A percentile compares a stretch with the other conserved stretches of the same genome.
These are phyloP conservation scores for Arabis alpina DNA, from an alignment of 345 rosid genomes.

Conservation along the genomic window DNA sequence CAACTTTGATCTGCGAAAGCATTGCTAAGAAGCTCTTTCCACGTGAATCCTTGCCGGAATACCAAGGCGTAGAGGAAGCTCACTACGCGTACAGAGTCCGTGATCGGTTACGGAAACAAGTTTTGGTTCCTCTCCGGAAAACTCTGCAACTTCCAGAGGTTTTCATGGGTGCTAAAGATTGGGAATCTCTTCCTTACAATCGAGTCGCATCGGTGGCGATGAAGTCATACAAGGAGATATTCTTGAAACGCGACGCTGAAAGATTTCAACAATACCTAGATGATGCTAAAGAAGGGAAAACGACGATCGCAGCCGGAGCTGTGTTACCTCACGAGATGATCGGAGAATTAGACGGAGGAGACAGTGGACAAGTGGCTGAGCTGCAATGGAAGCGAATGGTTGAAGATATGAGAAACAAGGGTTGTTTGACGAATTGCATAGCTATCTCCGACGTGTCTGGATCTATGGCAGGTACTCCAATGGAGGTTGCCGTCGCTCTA, in stretches of 20 bases:
- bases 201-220: conserved; percentile 68
- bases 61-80: conserved; percentile 62
- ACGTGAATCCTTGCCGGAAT: conserved; percentile 49
- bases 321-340: conserved; percentile 75
- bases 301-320: conserved; percentile 61
- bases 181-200: conserved; percentile 56
- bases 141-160: conserved; percentile 66
- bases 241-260: conserved; percentile 50
- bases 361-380: conserved; percentile 59
- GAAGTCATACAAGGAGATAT: conserved; percentile 61
- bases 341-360: conserved; percentile 37
- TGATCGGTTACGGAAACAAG: conserved; percentile 63
- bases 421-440: conserved; percentile 55
- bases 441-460: conserved; percentile 68
- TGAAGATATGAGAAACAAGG: conserved; percentile 52
- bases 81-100: conserved; percentile 66
- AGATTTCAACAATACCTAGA: conserved; percentile 51
- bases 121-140: conserved; percentile 57
- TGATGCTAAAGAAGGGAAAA: conserved; percentile 53
- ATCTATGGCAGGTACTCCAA: conserved; percentile 53
- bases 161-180: conserved; percentile 54
- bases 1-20: conserved; percentile 59
- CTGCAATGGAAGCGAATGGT: conserved; percentile 70
- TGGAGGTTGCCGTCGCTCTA: conserved; percentile 64
- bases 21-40: conserved; percentile 59